These are phyloP conservation scores for Perilla frutescens DNA, from an alignment of 257 asterid species.

Conservation along the genomic window DNA sequence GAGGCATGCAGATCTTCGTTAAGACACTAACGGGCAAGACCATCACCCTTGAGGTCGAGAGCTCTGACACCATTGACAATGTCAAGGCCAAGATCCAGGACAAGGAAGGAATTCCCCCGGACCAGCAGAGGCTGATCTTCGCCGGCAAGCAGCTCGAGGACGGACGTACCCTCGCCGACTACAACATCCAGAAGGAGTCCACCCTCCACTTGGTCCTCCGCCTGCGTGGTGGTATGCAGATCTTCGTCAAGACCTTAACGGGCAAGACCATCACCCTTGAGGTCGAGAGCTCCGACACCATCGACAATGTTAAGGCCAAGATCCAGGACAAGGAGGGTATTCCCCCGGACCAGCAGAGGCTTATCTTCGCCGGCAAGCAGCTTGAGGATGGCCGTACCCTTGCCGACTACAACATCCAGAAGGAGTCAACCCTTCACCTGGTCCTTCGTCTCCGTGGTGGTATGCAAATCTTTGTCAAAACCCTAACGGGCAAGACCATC, in stretches of 20 bases:
- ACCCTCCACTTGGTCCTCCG: constrained; percentile 54
- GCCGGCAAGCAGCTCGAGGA: constrained; percentile 45
- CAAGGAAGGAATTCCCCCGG: constrained; percentile 51
- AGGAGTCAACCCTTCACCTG: constrained; percentile 56
- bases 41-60: constrained; percentile 49
- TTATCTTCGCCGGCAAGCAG: constrained; percentile 57
- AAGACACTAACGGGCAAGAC: constrained; percentile 51
- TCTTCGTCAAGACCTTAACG: constrained; percentile 46
- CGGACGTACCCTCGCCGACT: constrained; percentile 39
- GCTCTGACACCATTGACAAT: constrained; percentile 51
- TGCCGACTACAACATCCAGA: constrained; percentile 58
- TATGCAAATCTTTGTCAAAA: constrained; percentile 65
- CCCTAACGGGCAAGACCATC: constrained; percentile 58
- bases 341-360: constrained; percentile 45
- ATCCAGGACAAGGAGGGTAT: constrained; percentile 37
- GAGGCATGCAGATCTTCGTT: constrained; percentile 52
- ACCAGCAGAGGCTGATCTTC: constrained; percentile 49
- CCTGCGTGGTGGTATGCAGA: constrained; percentile 50
- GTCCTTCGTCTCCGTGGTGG: constrained; percentile 58
- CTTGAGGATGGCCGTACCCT: constrained; percentile 57
- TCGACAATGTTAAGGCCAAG: constrained; percentile 28
- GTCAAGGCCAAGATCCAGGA: constrained; percentile 53
- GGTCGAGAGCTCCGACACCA: constrained; percentile 50
- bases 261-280: constrained; percentile 50
- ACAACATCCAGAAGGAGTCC: constrained; percentile 51